Evolutionary conservation across 2,329 filamentous ascomycete genomes (phyloP).

Genomic region (Xylaria sp.): DNA sequence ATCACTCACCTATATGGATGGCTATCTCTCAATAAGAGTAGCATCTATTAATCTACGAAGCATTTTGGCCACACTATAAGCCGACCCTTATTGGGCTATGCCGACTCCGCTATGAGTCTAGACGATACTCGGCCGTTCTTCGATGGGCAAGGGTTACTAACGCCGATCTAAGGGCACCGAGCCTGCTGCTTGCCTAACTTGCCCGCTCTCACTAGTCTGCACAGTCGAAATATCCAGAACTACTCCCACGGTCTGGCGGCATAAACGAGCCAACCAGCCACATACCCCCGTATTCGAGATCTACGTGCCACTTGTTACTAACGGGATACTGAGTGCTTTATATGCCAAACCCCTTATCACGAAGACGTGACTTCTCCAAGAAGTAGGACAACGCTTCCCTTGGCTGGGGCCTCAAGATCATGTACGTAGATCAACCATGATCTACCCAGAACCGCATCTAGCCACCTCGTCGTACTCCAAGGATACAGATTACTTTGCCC

Average conservation of each 20-base stretch:
- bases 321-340: background rate
- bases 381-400: background rate
- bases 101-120: conserved; percentile 23
- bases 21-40: conserved; percentile 24
- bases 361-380: background rate
- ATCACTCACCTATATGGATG: conserved; percentile 35
- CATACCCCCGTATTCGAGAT: background rate
- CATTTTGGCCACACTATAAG: conserved; percentile 29
- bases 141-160: conserved; percentile 26
- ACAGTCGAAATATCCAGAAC: background rate
- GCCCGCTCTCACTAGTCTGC: background rate
- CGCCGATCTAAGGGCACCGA: conserved; percentile 11
- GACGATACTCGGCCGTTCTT: conserved; percentile 35
- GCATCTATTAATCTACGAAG: conserved; percentile 28
- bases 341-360: background rate
- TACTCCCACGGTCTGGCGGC: background rate
- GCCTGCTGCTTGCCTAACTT: background rate
- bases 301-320: background rate
- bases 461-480: conserved; percentile 31
- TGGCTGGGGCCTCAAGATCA: conserved; percentile 9
- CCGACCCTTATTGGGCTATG: conserved; percentile 23
- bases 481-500: conserved; percentile 22
- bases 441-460: conserved; percentile 37
- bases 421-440: conserved; percentile 26
- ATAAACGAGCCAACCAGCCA: background rate